These are phyloP conservation scores for Umbellularia californica DNA, from an alignment of 164 flowering plant species.

Conservation along the genomic window DNA sequence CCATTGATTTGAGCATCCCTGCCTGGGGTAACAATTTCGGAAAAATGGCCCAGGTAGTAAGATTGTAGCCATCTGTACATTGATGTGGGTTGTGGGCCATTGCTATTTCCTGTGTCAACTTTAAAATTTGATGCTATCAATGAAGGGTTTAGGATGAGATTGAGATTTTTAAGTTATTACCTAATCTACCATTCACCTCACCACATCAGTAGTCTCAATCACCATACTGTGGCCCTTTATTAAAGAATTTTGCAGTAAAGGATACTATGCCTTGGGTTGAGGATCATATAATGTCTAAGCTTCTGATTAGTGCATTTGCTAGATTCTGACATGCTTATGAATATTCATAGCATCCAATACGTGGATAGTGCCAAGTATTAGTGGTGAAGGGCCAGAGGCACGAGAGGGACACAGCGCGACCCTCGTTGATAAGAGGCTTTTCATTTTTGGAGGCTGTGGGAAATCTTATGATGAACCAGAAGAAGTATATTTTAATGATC, in stretches of 20 bases:
- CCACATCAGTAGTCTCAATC: not conserved
- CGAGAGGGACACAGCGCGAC: constrained; percentile 96
- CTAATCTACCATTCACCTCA: too few species aligned
- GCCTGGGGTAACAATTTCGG: not conserved
- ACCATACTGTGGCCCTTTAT: not conserved
- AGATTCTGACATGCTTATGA: constrained; percentile 9
- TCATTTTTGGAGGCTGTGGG: constrained; percentile 96
- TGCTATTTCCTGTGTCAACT: not conserved
- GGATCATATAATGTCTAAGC: not conserved
- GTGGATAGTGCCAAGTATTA: constrained; percentile 71
- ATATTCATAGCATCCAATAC: constrained; percentile 58
- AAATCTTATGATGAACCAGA: constrained; percentile 48
- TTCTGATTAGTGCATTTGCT: not conserved
- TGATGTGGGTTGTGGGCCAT: not conserved
- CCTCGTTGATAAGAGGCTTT: constrained; percentile 70
- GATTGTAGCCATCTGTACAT: not conserved
- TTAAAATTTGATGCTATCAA: too few species aligned
- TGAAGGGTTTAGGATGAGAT: too few species aligned
- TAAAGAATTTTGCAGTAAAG: too few species aligned
- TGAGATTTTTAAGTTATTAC: too few species aligned
- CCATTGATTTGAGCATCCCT: not conserved
- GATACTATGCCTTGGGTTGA: not conserved
- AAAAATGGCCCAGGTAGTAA: not conserved
- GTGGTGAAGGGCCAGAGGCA: constrained; percentile 87
- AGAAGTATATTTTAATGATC: constrained; percentile 81